Percentiles rank a stretch among this genome's conserved stretches.
Evolutionary conservation across 2,329 filamentous ascomycete species (phyloP).

Genomic region (Whalleya microplaca): DNA sequence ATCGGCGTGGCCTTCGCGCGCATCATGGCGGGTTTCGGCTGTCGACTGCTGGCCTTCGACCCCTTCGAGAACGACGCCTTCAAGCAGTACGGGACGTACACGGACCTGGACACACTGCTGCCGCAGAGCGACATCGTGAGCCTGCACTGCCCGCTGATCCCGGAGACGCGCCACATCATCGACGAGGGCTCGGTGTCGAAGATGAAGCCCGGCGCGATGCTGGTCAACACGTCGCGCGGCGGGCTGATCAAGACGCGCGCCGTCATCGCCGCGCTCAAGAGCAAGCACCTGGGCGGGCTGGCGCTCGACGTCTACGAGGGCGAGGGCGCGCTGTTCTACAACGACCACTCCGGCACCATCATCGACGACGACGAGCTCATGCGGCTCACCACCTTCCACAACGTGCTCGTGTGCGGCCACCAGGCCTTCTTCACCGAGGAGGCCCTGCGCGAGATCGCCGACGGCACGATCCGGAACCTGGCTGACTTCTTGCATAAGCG

Average conservation of each 20-base stretch:
- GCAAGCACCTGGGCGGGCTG: conserved; percentile 60
- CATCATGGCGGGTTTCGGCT: conserved; percentile 69
- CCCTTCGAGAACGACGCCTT: conserved; percentile 56
- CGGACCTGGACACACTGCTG: conserved; percentile 58
- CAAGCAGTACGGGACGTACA: conserved; percentile 53
- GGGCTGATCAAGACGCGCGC: conserved; percentile 64
- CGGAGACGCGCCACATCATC: conserved; percentile 63
- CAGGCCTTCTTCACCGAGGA: conserved; percentile 73
- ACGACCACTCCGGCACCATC: conserved; percentile 66
- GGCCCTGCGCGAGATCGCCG: conserved; percentile 66
- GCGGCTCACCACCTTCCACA: conserved; percentile 69
- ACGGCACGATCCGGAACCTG: conserved; percentile 61
- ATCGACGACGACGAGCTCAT: conserved; percentile 69
- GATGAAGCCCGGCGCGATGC: conserved; percentile 63
- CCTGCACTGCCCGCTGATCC: conserved; percentile 68
- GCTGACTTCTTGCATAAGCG: conserved; percentile 44
- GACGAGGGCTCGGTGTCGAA: conserved; percentile 53
- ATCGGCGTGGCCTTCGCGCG: conserved; percentile 66
- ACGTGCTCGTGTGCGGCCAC: conserved; percentile 68
- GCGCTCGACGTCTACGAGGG: conserved; percentile 72
- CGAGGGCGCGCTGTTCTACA: conserved; percentile 66
- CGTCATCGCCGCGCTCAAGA: conserved; percentile 64
- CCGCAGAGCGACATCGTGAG: conserved; percentile 62
- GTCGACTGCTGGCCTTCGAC: conserved; percentile 64
- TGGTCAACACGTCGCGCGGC: conserved; percentile 72